These are phyloP conservation scores for Setaria italica DNA, from an alignment of 202 grass and related monocot genomes.

Conservation along the genomic window DNA sequence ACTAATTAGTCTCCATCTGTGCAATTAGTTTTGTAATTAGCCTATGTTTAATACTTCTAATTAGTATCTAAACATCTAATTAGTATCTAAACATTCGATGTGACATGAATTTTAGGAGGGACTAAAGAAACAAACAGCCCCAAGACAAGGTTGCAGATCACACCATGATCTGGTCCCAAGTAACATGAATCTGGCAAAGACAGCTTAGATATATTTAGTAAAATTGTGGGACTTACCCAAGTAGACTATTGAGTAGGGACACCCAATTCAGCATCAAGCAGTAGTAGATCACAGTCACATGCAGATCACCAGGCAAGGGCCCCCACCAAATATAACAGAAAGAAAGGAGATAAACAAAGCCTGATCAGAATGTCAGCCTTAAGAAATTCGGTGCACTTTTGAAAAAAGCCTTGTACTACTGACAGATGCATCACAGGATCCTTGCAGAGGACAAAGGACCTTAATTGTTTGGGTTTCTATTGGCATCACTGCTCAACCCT, in stretches of 20 bases:
- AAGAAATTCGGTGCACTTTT: constrained; percentile 58
- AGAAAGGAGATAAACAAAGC: constrained; percentile 33
- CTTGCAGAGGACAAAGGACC: constrained; percentile 16
- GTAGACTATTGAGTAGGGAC: constrained; percentile 71
- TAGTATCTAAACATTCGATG: too few relatives aligned
- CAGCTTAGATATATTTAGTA: constrained; percentile 12
- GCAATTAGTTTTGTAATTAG: too few relatives aligned
- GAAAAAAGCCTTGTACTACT: constrained; percentile 33
- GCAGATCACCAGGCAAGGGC: constrained; percentile 75
- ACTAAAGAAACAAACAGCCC: background rate
- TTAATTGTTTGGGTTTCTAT: constrained; percentile 10
- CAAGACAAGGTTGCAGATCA: constrained; percentile 27
- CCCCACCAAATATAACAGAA: constrained; percentile 50
- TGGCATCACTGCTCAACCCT: constrained; percentile 19
- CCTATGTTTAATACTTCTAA: too few relatives aligned
- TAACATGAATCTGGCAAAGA: constrained; percentile 52
- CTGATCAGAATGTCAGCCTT: constrained; percentile 89
- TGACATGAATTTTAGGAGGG: too few relatives aligned
- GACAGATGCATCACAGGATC: constrained; percentile 39
- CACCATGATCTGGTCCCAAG: constrained; percentile 1
- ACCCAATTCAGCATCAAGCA: constrained; percentile 49
- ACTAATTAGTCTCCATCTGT: too few relatives aligned
- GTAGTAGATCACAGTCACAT: constrained; percentile 70
- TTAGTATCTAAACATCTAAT: too few relatives aligned
- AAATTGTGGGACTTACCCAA: constrained; percentile 78